A percentile compares a stretch with the other conserved stretches of the same genome.
These are phyloP conservation scores for Berberis vulgaris DNA, from an alignment of 164 flowering plant species.

Conservation along the genomic window DNA sequence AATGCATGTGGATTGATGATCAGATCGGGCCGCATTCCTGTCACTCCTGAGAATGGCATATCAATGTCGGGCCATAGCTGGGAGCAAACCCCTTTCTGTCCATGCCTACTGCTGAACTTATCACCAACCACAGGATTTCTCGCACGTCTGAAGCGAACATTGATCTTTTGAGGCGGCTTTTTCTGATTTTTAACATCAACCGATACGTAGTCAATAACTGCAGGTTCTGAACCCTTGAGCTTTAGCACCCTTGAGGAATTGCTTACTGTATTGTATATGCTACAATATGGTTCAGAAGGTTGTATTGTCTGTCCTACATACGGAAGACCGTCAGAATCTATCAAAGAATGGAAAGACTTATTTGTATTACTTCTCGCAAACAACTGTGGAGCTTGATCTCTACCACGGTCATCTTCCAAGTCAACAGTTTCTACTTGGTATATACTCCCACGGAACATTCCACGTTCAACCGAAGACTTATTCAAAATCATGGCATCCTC, in stretches of 20 bases:
- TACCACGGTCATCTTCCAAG: slow-evolving; percentile 40
- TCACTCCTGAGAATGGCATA: slow-evolving; percentile 88
- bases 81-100: slow-evolving; percentile 99
- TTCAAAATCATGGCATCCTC: slow-evolving; percentile 99
- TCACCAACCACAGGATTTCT: slow-evolving; percentile 95
- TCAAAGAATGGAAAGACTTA: slow-evolving; percentile 24
- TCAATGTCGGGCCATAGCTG: slow-evolving; percentile 92
- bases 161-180: slow-evolving; percentile 64
- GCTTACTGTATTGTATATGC: slow-evolving; percentile 37
- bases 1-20: slow-evolving; percentile 97
- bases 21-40: slow-evolving; percentile 97
- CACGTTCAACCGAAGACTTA: slow-evolving; percentile 94
- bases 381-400: slow-evolving; percentile 22
- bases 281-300: slow-evolving; percentile 55
- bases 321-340: slow-evolving; percentile 93
- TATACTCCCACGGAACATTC: slow-evolving; percentile 75
- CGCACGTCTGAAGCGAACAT: slow-evolving; percentile 67
- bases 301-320: slow-evolving; percentile 74
- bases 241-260: slow-evolving; percentile 11
- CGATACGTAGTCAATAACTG: slow-evolving; percentile 66
- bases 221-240: slow-evolving; percentile 72
- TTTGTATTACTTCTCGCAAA: slow-evolving; percentile 57
- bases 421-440: slow-evolving; percentile 93
- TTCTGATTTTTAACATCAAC: slow-evolving; percentile 50
- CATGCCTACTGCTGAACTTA: slow-evolving; percentile 97